Base-by-base conservation (phyloP, 2,329 filamentous ascomycete genomes). In the Trichoderma cornu-damae region DNA sequence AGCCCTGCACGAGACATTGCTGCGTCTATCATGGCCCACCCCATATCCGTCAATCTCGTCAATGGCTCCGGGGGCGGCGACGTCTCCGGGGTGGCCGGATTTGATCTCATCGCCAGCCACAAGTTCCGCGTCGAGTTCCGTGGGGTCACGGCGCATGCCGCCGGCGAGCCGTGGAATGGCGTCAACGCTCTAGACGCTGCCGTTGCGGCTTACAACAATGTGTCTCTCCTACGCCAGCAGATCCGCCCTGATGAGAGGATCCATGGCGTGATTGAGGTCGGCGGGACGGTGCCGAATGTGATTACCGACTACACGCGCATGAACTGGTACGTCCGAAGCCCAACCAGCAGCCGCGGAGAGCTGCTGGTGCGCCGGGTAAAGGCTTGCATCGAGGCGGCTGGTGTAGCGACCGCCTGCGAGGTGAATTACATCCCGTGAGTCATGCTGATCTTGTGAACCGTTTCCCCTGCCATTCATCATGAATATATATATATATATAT, bases 131-230 rank as follows among this genome's bases (percentile, higher is more conserved):
- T 70, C 18, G 67, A 68, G 40, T 74, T 72, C 53, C 62, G 52
- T 5, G 72, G 73, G 1, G 65, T 63, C 28, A 60, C 67, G 1
- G 71, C 72, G 0, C 72, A 75, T 42, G 71, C 72, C 0, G 72
- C 67, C 4, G 66, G 62, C 8, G 68, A 69, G 46, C 72, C 73
- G 0, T 73, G 71, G 71, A 67, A 69, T 26, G 72, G 72, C 0
- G 53, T 67, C 14, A 75, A 74, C 47, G 73, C 73, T 0, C 64
- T 75, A 2, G 73, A 75, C 40, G 73, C 72, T 1, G 68, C 67
- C 1, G 68, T 73, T 3, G 62, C 65, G 0, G 68, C 70, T 0
- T 75, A 75, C 55, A 71, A 62, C 48, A 68, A 64, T 16, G 65
- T 75, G 6, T 69, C 69, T 5, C 63, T 74, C 42, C 59, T 75